Evolutionary conservation across 331 rosid genomes (phyloP).

Genomic region (Stylosanthes scabra): DNA sequence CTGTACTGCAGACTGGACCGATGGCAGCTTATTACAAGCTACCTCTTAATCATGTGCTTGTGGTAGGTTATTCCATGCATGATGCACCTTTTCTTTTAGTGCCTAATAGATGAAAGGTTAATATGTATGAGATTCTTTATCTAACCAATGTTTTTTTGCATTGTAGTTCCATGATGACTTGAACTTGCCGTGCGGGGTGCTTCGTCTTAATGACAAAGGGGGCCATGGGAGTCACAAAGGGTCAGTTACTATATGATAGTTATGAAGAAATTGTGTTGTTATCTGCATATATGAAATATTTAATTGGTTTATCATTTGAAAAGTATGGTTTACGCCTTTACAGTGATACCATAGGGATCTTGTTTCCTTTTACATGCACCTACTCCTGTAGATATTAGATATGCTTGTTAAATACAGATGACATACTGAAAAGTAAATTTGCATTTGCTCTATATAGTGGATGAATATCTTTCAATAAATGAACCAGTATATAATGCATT

Average conservation of each 20-base stretch:
- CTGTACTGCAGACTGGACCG: constrained; percentile 73
- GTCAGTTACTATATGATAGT: constrained; percentile 43
- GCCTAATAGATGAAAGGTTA: constrained; percentile 10
- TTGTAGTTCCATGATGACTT: constrained; percentile 91
- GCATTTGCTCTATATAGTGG: constrained; percentile 33
- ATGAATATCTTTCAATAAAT: constrained; percentile 19
- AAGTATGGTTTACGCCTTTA: constrained; percentile 27
- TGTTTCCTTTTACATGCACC: not conserved
- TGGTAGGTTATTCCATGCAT: constrained; percentile 55
- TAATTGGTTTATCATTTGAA: not conserved
- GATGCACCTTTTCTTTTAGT: constrained; percentile 6
- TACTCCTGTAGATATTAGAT: constrained; percentile 24
- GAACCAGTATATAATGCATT: constrained; percentile 3
- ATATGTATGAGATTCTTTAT: constrained; percentile 21
- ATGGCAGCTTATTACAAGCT: constrained; percentile 94
- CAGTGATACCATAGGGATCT: constrained; percentile 10
- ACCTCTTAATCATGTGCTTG: constrained; percentile 83
- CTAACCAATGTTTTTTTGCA: constrained; percentile 16
- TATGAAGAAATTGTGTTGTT: constrained; percentile 20
- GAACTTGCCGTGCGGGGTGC: constrained; percentile 94
- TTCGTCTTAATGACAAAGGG: constrained; percentile 79
- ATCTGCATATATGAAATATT: not conserved
- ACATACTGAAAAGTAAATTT: not conserved
- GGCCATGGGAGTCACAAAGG: constrained; percentile 92
- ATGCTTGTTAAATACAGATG: not conserved